Evolutionary conservation across 345 rosid species (phyloP).

Genomic region (Hibiscus tridactylites): DNA sequence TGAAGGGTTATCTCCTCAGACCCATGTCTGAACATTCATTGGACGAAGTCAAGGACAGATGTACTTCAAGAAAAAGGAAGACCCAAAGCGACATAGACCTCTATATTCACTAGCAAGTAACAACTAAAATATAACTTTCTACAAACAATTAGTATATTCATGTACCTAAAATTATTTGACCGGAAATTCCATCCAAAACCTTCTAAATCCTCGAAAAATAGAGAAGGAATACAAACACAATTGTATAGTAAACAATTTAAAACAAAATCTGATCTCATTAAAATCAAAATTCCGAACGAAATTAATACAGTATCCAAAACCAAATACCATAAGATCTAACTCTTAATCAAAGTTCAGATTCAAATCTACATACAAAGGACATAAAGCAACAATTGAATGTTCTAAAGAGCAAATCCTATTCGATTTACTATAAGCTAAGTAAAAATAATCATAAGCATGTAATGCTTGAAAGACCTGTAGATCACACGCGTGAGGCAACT

Average conservation of each 20-base stretch:
- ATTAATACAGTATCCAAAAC: not conserved
- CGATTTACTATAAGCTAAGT: not conserved
- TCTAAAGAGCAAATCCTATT: slow-evolving; percentile 1
- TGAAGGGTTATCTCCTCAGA: not conserved
- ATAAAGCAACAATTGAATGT: not conserved
- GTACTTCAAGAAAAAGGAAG: not conserved
- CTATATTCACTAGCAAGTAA: not conserved
- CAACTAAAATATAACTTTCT: not conserved
- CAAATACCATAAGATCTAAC: slow-evolving; percentile 1
- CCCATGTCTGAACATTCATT: not conserved
- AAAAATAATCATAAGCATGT: not conserved
- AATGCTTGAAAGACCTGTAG: not conserved
- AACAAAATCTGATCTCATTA: not conserved
- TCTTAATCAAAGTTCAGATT: slow-evolving; percentile 2
- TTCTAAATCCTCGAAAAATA: not conserved
- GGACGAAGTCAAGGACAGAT: not conserved
- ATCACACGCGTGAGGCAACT: slow-evolving; percentile 47
- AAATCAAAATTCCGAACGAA: not conserved
- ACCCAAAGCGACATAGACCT: not conserved
- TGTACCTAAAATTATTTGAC: too few relatives aligned
- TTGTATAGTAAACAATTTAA: not conserved
- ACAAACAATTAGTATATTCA: not conserved
- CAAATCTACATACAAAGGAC: slow-evolving; percentile 3
- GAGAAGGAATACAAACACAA: not conserved
- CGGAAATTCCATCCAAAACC: too few relatives aligned